A percentile compares a stretch with the other conserved stretches of the same genome.
phyloP scores from a whole-genome alignment of 2,329 filamentous ascomycete genomes.

The Paramyrothecium roridum region DNA sequence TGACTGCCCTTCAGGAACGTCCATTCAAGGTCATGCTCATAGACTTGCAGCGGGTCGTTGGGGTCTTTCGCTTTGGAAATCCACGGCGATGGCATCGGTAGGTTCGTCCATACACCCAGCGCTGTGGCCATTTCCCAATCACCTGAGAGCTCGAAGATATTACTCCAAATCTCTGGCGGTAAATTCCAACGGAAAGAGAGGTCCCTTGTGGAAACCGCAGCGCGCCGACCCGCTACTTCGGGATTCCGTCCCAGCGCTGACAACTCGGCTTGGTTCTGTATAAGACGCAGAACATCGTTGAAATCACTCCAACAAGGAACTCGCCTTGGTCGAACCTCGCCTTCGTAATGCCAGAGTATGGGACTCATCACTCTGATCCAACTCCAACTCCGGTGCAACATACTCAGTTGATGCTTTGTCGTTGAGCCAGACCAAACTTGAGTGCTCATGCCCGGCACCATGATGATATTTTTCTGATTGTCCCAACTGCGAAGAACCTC shows the following conservation, averaged over 20 bases:
- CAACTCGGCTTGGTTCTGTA: conserved; percentile 74
- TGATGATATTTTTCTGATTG: conserved; percentile 75
- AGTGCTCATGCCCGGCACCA: conserved; percentile 86
- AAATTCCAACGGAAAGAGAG: conserved; percentile 45
- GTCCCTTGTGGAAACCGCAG: conserved; percentile 27
- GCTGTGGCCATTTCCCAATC: conserved; percentile 91
- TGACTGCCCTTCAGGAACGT: conserved; percentile 73
- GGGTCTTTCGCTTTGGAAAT: conserved; percentile 52
- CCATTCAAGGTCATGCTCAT: conserved; percentile 80
- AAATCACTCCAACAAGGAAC: conserved; percentile 61
- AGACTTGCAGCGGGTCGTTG: conserved; percentile 64
- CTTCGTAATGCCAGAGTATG: conserved; percentile 77
- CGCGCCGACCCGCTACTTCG: conserved; percentile 46
- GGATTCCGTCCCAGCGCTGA: conserved; percentile 71
- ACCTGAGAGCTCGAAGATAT: conserved; percentile 77
- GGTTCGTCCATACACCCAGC: conserved; percentile 74
- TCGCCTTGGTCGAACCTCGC: conserved; percentile 43
- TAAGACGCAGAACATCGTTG: conserved; percentile 68
- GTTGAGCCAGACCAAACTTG: conserved; percentile 89
- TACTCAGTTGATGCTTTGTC: conserved; percentile 82
- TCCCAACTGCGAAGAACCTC: conserved; percentile 85
- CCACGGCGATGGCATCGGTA: conserved; percentile 73
- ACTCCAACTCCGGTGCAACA: conserved; percentile 78
- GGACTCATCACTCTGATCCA: conserved; percentile 83
- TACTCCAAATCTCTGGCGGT: conserved; percentile 85